Evolutionary conservation across 2,329 filamentous ascomycete genomes (phyloP).

Genomic region (Aureobasidium mangrovei): DNA sequence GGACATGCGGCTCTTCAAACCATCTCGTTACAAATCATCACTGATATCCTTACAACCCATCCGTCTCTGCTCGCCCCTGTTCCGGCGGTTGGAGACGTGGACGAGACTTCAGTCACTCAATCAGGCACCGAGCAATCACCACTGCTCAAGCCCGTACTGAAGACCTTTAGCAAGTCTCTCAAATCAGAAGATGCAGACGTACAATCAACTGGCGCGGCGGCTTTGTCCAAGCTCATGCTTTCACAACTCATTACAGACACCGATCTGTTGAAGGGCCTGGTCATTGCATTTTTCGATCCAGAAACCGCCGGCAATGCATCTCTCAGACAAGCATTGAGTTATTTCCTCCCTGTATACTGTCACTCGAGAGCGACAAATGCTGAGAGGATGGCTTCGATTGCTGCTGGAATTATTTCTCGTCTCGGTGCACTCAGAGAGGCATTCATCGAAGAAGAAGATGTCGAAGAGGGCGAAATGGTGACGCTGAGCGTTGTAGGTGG

Average conservation of each 20-base stretch:
- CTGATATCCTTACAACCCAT: slow-evolving; percentile 85
- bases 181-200: slow-evolving; percentile 64
- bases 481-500: slow-evolving; percentile 64
- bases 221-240: slow-evolving; percentile 78
- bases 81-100: slow-evolving; percentile 24
- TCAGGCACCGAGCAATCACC: slow-evolving; percentile 24
- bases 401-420: slow-evolving; percentile 64
- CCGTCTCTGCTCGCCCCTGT: slow-evolving; percentile 61
- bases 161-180: slow-evolving; percentile 76
- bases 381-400: slow-evolving; percentile 65
- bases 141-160: slow-evolving; percentile 58
- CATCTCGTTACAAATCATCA: slow-evolving; percentile 82
- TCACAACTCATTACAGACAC: slow-evolving; percentile 65
- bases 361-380: slow-evolving; percentile 79
- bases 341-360: slow-evolving; percentile 91
- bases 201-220: slow-evolving; percentile 70
- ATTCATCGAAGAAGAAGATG: slow-evolving; percentile 49
- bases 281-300: slow-evolving; percentile 81
- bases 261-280: slow-evolving; percentile 70
- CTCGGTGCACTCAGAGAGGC: slow-evolving; percentile 39
- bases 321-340: slow-evolving; percentile 77
- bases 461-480: slow-evolving; percentile 71
- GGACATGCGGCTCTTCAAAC: slow-evolving; percentile 85
- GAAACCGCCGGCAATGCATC: slow-evolving; percentile 70
- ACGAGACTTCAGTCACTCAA: slow-evolving; percentile 39